Evolutionary conservation across 345 rosid genomes (phyloP).

Genomic region (Atalantia buxifolia): DNA sequence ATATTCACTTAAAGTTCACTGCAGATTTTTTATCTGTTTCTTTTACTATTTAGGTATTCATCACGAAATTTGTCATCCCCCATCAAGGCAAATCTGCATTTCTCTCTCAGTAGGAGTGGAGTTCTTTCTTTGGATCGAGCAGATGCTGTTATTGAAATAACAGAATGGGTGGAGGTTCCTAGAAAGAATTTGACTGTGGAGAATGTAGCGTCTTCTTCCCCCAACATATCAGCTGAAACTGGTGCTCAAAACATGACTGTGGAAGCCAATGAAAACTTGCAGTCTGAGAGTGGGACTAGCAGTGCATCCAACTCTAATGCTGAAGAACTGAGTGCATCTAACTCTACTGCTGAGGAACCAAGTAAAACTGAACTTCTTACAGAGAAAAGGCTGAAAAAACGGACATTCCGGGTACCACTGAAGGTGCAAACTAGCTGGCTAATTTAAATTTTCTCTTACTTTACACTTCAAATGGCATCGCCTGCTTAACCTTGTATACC

Average conservation of each 20-base stretch:
- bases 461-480: neutral
- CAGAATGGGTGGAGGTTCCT: slow-evolving; percentile 98
- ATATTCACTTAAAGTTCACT: neutral
- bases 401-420: slow-evolving; percentile 77
- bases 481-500: neutral
- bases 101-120: slow-evolving; percentile 93
- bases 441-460: neutral
- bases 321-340: slow-evolving; percentile 47
- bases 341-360: slow-evolving; percentile 47
- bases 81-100: slow-evolving; percentile 87
- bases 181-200: slow-evolving; percentile 66
- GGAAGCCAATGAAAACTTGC: slow-evolving; percentile 46
- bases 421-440: slow-evolving; percentile 47
- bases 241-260: slow-evolving; percentile 43
- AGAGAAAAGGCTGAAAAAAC: slow-evolving; percentile 77
- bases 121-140: slow-evolving; percentile 83
- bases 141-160: slow-evolving; percentile 88
- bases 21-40: neutral
- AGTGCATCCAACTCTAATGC: slow-evolving; percentile 30
- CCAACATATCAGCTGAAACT: slow-evolving; percentile 49
- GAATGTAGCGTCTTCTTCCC: slow-evolving; percentile 56
- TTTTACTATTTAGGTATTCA: slow-evolving; percentile 57
- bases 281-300: slow-evolving; percentile 40
- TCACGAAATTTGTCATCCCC: slow-evolving; percentile 91
- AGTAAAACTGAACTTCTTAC: slow-evolving; percentile 43